Evolutionary conservation across 495 filamentous ascomycete species (phyloP).

Genomic region (Lineolata rhizophorae): DNA sequence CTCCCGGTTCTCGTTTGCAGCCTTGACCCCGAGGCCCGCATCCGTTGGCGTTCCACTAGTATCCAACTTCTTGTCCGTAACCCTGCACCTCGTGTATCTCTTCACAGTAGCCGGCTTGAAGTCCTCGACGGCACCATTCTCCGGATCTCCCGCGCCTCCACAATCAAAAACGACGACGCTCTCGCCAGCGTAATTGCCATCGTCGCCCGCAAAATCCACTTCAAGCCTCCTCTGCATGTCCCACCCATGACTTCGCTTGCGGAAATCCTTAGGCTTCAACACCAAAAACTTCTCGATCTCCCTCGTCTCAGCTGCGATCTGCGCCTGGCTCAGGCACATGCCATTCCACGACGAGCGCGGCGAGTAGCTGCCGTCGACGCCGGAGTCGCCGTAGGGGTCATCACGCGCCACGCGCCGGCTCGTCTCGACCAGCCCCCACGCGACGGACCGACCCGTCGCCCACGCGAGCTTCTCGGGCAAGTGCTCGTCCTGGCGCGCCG

Average conservation of each 20-base stretch:
- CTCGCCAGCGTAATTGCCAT: conserved; percentile 51
- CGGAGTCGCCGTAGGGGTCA: conserved; percentile 39
- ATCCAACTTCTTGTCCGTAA: no score
- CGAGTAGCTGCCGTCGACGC: conserved; percentile 43
- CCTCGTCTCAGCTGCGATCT: conserved; percentile 49
- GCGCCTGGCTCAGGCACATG: conserved; percentile 46
- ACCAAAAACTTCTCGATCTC: conserved; percentile 61
- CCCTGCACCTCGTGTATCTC: conserved; percentile 27
- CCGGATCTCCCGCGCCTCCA: conserved; percentile 35
- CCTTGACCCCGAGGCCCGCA: no score
- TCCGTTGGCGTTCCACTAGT: no score
- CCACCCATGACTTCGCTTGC: conserved; percentile 63
- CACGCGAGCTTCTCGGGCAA: conserved; percentile 46
- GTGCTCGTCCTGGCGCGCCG: conserved; percentile 17
- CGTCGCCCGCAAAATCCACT: conserved; percentile 74
- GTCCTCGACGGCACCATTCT: no score
- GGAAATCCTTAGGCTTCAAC: conserved; percentile 58
- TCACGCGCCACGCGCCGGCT: conserved; percentile 48
- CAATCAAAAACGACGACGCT: conserved; percentile 50
- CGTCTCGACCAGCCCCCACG: conserved; percentile 59
- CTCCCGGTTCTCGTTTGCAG: no score
- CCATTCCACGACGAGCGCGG: conserved; percentile 46
- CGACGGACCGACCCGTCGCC: conserved; percentile 52
- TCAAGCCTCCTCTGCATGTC: conserved; percentile 74
- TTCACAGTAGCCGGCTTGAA: conserved; percentile 26